Evolutionary conservation across 2,329 filamentous ascomycete genomes (phyloP).

Genomic region (Tricladium varicosporioides): DNA sequence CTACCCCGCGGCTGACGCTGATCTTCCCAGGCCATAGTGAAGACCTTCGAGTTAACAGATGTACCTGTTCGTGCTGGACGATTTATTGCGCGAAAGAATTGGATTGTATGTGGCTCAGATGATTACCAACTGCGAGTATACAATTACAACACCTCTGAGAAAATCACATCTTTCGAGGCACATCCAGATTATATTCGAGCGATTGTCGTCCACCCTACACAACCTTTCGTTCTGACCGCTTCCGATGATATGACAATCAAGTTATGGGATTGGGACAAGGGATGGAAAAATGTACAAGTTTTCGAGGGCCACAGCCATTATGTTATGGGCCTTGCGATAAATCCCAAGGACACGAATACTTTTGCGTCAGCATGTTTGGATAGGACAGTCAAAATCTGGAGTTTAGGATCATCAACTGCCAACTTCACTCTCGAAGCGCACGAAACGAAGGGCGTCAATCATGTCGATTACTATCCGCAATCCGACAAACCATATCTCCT

Average conservation of each 20-base stretch:
- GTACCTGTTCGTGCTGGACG: slow-evolving; percentile 95
- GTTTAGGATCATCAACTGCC: slow-evolving; percentile 84
- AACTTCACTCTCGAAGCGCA: slow-evolving; percentile 98
- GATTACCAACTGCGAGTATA: slow-evolving; percentile 88
- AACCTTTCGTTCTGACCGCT: slow-evolving; percentile 93
- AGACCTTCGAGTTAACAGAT: slow-evolving; percentile 98
- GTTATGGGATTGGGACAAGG: slow-evolving; percentile 98
- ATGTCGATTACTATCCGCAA: slow-evolving; percentile 85
- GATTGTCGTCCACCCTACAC: slow-evolving; percentile 91
- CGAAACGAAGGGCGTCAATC: slow-evolving; percentile 96
- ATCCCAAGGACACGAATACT: slow-evolving; percentile 94
- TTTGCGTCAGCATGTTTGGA: slow-evolving; percentile 94
- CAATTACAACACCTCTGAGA: slow-evolving; percentile 99
- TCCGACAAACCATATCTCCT: slow-evolving; percentile 83
- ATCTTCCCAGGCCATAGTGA: slow-evolving; percentile 71
- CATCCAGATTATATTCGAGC: slow-evolving; percentile 98
- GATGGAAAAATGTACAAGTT: slow-evolving; percentile 92
- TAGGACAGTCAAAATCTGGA: slow-evolving; percentile 97
- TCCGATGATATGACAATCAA: slow-evolving; percentile 99
- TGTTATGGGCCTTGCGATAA: slow-evolving; percentile 95
- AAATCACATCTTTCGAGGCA: slow-evolving; percentile 94
- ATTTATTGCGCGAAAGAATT: slow-evolving; percentile 97
- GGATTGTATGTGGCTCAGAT: slow-evolving; percentile 94
- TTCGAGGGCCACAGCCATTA: slow-evolving; percentile 97
- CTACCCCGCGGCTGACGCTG: slow-evolving; percentile 7